These are phyloP conservation scores for Cardamine resedifolia DNA, from an alignment of 345 rosid genomes.

Conservation along the genomic window DNA sequence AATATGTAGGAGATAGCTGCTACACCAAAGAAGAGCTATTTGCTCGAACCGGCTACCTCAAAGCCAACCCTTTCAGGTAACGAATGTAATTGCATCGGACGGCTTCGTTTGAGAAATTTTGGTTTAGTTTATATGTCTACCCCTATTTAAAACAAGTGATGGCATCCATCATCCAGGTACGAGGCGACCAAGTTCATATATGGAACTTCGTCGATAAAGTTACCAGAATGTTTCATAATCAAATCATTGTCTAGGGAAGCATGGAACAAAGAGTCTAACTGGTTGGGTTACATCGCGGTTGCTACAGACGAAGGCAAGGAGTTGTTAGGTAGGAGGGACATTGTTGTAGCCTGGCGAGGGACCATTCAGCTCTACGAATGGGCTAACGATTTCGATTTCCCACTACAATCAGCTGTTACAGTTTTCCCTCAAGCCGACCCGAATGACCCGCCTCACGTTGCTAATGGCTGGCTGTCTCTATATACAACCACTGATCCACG, in stretches of 20 bases:
- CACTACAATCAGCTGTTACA: constrained; percentile 37
- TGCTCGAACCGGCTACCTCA: constrained; percentile 38
- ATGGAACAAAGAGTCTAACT: constrained; percentile 43
- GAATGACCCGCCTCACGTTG: constrained; percentile 26
- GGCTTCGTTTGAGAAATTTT: neutral
- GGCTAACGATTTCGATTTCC: constrained; percentile 36
- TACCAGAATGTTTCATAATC: constrained; percentile 43
- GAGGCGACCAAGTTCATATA: constrained; percentile 44
- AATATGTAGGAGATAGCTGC: constrained; percentile 37
- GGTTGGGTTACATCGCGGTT: constrained; percentile 53
- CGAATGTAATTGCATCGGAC: neutral
- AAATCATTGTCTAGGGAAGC: constrained; percentile 39
- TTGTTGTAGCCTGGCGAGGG: constrained; percentile 56
- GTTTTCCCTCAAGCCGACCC: constrained; percentile 29
- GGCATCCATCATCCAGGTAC: constrained; percentile 33
- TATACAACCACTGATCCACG: constrained; percentile 35
- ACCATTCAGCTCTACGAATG: constrained; percentile 41
- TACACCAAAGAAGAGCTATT: constrained; percentile 40
- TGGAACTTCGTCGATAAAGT: constrained; percentile 42
- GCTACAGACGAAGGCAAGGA: constrained; percentile 49
- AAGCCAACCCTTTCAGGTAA: constrained; percentile 43
- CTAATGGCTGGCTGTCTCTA: constrained; percentile 43
- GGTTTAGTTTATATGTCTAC: neutral
- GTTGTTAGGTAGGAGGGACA: constrained; percentile 51
- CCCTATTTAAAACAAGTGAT: neutral